Conservation (phyloP, 352 stramenopile genomes). For the Hyaloperonospora brassicae region DNA sequence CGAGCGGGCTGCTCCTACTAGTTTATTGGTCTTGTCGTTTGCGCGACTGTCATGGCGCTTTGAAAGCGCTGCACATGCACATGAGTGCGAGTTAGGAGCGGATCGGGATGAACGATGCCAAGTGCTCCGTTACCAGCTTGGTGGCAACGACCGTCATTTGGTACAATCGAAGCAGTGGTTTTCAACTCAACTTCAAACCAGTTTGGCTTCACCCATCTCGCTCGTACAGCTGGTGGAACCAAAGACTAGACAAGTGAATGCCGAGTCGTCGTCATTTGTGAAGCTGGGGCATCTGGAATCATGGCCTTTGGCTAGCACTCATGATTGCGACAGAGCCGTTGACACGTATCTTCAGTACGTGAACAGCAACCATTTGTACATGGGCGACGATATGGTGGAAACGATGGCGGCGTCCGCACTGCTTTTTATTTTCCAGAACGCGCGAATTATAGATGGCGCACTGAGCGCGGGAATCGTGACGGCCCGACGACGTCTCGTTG, state of each 20-base stretch:
- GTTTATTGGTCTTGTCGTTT: slow-evolving; percentile 28
- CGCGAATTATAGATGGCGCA: slow-evolving; percentile 25
- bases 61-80: slow-evolving; percentile 13
- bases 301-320: slow-evolving; percentile 4
- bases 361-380: slow-evolving; percentile 23
- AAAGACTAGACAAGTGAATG: slow-evolving; percentile 11
- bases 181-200: slow-evolving; percentile 15
- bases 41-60: slow-evolving; percentile 37
- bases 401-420: slow-evolving; percentile 39
- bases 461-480: slow-evolving; percentile 11
- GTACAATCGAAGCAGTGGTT: slow-evolving; percentile 21
- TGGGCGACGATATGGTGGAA: slow-evolving; percentile 20
- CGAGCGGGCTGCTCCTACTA: background rate
- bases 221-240: slow-evolving; percentile 38
- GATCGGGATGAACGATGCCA: slow-evolving; percentile 17
- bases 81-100: slow-evolving; percentile 14
- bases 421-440: slow-evolving; percentile 49
- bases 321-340: slow-evolving; percentile 14
- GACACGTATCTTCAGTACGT: slow-evolving; percentile 36
- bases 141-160: slow-evolving; percentile 22
- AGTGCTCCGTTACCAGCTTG: slow-evolving; percentile 29
- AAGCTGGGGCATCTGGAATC: slow-evolving; percentile 18
- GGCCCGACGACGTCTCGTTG: slow-evolving; percentile 23
- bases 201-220: slow-evolving; percentile 9
- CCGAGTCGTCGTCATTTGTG: slow-evolving; percentile 10